phyloP scores from a whole-genome alignment of 1,139 yeast species.

The Saccharomyces hybrid region DNA sequence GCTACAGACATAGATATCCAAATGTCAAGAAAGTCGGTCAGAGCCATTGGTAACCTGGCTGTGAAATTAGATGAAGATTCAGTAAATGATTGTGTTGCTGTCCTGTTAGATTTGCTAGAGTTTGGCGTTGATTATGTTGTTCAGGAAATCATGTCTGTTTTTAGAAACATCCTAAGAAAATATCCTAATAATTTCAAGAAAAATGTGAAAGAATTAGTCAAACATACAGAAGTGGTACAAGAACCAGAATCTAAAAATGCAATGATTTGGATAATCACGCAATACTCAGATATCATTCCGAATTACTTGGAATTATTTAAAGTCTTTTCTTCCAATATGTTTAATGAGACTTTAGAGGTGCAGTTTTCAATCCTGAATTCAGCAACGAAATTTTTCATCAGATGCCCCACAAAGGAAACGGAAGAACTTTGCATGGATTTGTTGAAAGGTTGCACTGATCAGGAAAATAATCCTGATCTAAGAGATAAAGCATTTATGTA shows the following conservation, averaged over 20 bases:
- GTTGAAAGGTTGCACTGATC: slow-evolving; percentile 68
- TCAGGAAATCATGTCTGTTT: slow-evolving; percentile 72
- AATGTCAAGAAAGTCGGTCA: slow-evolving; percentile 77
- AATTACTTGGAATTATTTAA: slow-evolving; percentile 21
- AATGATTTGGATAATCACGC: slow-evolving; percentile 78
- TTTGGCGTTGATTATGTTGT: slow-evolving; percentile 68
- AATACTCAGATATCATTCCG: slow-evolving; percentile 41
- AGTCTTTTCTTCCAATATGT: slow-evolving; percentile 27
- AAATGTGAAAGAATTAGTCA: slow-evolving; percentile 26
- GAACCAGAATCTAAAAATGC: slow-evolving; percentile 79
- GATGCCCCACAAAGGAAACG: slow-evolving; percentile 44
- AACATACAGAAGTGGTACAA: slow-evolving; percentile 42
- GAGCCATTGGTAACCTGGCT: slow-evolving; percentile 87
- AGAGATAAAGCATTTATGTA: slow-evolving; percentile 81
- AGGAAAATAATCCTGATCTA: slow-evolving; percentile 68
- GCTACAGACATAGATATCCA: slow-evolving; percentile 81
- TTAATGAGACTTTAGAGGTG: slow-evolving; percentile 51
- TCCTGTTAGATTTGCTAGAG: slow-evolving; percentile 50
- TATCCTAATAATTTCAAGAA: slow-evolving; percentile 50
- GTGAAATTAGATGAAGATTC: slow-evolving; percentile 56
- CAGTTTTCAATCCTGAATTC: slow-evolving; percentile 72
- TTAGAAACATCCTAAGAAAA: slow-evolving; percentile 67
- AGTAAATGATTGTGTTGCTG: slow-evolving; percentile 57
- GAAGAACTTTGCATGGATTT: slow-evolving; percentile 52
- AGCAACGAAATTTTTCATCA: slow-evolving; percentile 58